phyloP scores from a whole-genome alignment of 1,139 yeast genomes.

The Dujonia santamariae region DNA sequence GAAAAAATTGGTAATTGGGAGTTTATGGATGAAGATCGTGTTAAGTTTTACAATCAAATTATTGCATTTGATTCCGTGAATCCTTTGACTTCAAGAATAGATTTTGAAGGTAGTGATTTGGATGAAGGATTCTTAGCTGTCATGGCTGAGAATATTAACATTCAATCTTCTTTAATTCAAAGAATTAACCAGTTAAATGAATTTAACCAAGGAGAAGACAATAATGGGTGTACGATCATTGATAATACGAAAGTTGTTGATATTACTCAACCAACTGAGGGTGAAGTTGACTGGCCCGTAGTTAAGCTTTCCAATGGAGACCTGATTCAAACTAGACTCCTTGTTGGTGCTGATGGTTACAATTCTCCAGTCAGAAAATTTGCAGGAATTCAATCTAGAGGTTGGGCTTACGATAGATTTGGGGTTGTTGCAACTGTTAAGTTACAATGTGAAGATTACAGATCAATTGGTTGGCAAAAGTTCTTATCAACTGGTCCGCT shows the following conservation, averaged over 20 bases:
- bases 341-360: conserved; percentile 95
- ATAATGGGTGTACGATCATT: conserved; percentile 41
- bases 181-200: conserved; percentile 53
- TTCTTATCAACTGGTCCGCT: conserved; percentile 91
- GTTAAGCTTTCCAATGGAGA: conserved; percentile 69
- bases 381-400: conserved; percentile 80
- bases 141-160: conserved; percentile 85
- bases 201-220: conserved; percentile 15
- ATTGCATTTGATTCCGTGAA: conserved; percentile 82
- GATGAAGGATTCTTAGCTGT: conserved; percentile 52
- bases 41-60: conserved; percentile 77
- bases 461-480: conserved; percentile 87
- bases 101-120: conserved; percentile 60
- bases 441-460: conserved; percentile 67
- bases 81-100: conserved; percentile 62
- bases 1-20: conserved; percentile 73
- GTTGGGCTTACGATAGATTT: conserved; percentile 86
- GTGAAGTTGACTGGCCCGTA: conserved; percentile 84
- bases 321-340: conserved; percentile 60
- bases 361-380: conserved; percentile 88
- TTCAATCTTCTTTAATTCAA: conserved; percentile 67
- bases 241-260: conserved; percentile 68
- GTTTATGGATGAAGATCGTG: conserved; percentile 62
- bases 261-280: too few species aligned
- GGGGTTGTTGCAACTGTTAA: conserved; percentile 90